Evolutionary conservation across 2,329 filamentous ascomycete species (phyloP).

Genomic region (Arthrobotrys iridis): DNA sequence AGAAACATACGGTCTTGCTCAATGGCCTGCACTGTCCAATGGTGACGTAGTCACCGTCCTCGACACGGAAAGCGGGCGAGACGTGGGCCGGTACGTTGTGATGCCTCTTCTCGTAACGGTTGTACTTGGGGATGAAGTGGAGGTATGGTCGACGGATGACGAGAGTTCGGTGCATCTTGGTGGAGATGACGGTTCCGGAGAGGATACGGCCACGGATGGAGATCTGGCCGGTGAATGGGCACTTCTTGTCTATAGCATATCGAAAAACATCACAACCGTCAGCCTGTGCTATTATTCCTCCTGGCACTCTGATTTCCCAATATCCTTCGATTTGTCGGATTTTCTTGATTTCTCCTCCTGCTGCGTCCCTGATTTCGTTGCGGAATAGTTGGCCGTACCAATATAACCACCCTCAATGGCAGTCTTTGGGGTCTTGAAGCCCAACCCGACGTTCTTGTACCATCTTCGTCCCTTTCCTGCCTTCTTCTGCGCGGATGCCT

Average conservation of each 20-base stretch:
- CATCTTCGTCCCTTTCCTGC: constrained; percentile 94
- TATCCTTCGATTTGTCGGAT: constrained; percentile 2
- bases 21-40: constrained; percentile 99
- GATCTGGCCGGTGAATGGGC: constrained; percentile 98
- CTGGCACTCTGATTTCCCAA: not conserved
- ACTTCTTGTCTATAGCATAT: constrained; percentile 92
- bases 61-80: constrained; percentile 99
- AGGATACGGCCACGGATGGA: constrained; percentile 99
- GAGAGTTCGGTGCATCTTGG: constrained; percentile 99
- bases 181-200: constrained; percentile 97
- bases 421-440: constrained; percentile 97
- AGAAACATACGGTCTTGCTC: constrained; percentile 92
- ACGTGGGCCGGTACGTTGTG: constrained; percentile 99
- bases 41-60: constrained; percentile 99
- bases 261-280: constrained; percentile 19
- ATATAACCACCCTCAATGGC: constrained; percentile 99
- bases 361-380: constrained; percentile 26
- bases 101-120: constrained; percentile 99
- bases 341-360: constrained; percentile 1
- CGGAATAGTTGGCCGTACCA: constrained; percentile 67
- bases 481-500: constrained; percentile 86
- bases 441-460: constrained; percentile 99
- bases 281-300: constrained; percentile 13
- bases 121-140: constrained; percentile 99
- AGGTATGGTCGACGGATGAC: constrained; percentile 99